phyloP scores from a whole-genome alignment of 306 rosid species.

The Biancaea sappan region DNA sequence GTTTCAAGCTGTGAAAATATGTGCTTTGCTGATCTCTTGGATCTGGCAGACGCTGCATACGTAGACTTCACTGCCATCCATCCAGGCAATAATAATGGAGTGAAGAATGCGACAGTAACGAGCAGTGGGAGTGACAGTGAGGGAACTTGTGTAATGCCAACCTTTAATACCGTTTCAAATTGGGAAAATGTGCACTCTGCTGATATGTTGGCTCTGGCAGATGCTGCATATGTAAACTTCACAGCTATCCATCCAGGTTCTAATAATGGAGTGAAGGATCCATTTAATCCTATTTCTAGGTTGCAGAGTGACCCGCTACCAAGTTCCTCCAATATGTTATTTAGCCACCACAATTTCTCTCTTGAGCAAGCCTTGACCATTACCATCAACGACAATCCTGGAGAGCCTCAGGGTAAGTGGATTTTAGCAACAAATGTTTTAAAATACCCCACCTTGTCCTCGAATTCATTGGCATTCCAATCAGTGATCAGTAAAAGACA shows the following conservation, averaged over 20 bases:
- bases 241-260: too few species aligned
- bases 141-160: too few species aligned
- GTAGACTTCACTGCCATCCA: neutral
- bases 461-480: neutral
- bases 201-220: too few species aligned
- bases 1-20: constrained; percentile 10
- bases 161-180: too few species aligned
- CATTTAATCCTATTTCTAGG: constrained; percentile 14
- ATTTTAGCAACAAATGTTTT: neutral
- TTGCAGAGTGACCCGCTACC: neutral
- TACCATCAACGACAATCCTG: neutral
- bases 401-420: constrained; percentile 37
- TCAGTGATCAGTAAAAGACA: neutral
- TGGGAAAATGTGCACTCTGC: too few species aligned
- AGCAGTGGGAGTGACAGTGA: too few species aligned
- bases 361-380: neutral
- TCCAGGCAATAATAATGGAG: neutral
- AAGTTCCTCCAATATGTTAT: neutral
- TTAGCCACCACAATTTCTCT: neutral
- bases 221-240: too few species aligned
- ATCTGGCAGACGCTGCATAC: constrained; percentile 27
- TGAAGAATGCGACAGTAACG: too few species aligned
- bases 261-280: too few species aligned
- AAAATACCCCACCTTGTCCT: neutral
- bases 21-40: constrained; percentile 30